Base-by-base conservation (phyloP, 257 asterid genomes). In the Penstemon davidsonii region DNA sequence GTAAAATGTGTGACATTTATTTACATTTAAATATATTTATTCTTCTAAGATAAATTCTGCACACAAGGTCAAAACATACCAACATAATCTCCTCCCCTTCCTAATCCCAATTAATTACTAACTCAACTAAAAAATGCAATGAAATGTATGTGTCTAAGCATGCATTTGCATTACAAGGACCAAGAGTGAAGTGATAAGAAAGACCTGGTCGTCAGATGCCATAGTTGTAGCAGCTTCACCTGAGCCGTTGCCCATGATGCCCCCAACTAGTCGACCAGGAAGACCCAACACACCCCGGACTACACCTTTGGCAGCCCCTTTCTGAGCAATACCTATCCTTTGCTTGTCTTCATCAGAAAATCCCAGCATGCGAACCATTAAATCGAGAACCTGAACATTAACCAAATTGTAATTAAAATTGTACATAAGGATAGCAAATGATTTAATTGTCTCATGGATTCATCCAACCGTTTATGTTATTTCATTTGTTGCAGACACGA, bases 281-380 rank as follows among this genome's bases (percentile, higher is more conserved):
- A 94, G 76, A 65, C 99, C 98, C 47, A 94, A 79, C 41, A 94
- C 96, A 61, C 99, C 99, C 13, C 98, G 87, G 61, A 94, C 96
- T 25, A 94, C 95, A 75, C 98, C 98, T 85, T 89, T 91, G 65
- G 96, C 93, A 51, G 82, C 74, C 73, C 96, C 98, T 76, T 87
- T 93, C 79, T 89, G 95, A 70, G 96, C 96, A 62, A 79, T 25
- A 18, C 99, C 98, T 73, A 94, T 89, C 72, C 96, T 81, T 73
- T 91, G 96, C 73, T 91, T 91, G 75, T 94, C 99, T 81, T 94
- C 99, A 37, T 88, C 96, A 63, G 99, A 87, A 79, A 94, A 94
- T 71, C 99, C 99, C 66, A 94, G 83, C 98, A 94, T 89, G 69
- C 96, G 93, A 55, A 81, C 96, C 96, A 94, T 89, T 66, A 94